phyloP scores from a whole-genome alignment of 1,284 basidiomycete species.

The Pholiota adiposa region DNA sequence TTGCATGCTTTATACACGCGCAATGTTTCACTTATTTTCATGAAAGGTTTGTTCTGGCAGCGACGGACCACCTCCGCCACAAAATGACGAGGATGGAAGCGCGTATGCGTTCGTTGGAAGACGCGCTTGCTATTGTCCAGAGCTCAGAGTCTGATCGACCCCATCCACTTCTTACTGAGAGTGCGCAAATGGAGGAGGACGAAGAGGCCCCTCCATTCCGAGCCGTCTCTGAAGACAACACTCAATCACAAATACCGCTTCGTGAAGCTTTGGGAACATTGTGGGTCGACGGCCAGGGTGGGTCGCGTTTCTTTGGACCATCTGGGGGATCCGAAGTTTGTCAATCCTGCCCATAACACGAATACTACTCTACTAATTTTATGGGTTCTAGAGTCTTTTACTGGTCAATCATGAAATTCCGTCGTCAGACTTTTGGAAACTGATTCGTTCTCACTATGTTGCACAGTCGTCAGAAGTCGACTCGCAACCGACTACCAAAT shows the following conservation, averaged over 20 bases:
- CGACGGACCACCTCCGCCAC: slow-evolving; percentile 49
- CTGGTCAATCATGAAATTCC: slow-evolving; percentile 33
- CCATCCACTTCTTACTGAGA: slow-evolving; percentile 40
- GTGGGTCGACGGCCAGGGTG: slow-evolving; percentile 40
- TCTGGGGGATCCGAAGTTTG: slow-evolving; percentile 46
- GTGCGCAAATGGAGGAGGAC: slow-evolving; percentile 26
- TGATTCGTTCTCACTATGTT: slow-evolving; percentile 2
- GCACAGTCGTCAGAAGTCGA: slow-evolving; percentile 14
- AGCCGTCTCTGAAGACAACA: slow-evolving; percentile 26
- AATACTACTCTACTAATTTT: background rate
- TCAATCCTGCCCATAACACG: background rate
- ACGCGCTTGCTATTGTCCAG: slow-evolving; percentile 51
- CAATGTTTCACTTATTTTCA: background rate
- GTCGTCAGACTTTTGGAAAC: background rate
- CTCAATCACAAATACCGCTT: slow-evolving; percentile 9
- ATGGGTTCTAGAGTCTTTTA: slow-evolving; percentile 44
- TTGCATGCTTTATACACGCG: background rate
- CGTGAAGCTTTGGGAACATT: slow-evolving; percentile 39
- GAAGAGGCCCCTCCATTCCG: slow-evolving; percentile 32
- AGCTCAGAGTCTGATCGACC: slow-evolving; percentile 34
- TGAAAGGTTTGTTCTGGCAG: slow-evolving; percentile 50
- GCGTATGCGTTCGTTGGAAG: slow-evolving; percentile 52
- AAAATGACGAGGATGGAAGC: slow-evolving; percentile 48
- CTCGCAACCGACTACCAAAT: background rate
- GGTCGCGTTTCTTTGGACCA: slow-evolving; percentile 46